Conservation (phyloP, 768 basidiomycete genomes). For the Kwoniella sp. region DNA sequence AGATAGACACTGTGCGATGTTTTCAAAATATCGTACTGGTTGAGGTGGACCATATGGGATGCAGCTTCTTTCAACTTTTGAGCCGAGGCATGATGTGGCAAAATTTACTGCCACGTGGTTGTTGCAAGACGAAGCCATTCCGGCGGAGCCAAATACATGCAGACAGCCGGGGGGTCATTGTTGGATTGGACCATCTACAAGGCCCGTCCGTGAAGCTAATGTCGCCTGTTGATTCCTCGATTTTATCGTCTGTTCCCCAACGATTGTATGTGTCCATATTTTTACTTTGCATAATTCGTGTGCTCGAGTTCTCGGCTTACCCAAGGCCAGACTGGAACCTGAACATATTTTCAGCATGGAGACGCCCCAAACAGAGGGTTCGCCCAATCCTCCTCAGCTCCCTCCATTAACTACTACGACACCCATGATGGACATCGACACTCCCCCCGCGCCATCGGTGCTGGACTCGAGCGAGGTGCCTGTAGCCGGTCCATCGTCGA, state of each 20-base stretch:
- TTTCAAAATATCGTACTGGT: slow-evolving; percentile 2
- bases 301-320: too few species aligned
- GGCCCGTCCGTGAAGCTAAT: too few species aligned
- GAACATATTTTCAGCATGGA: slow-evolving; percentile 10
- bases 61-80: slow-evolving; percentile 9
- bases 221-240: too few species aligned
- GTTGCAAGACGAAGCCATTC: not conserved
- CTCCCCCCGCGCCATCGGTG: slow-evolving; percentile 8
- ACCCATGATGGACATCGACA: slow-evolving; percentile 10
- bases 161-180: too few species aligned
- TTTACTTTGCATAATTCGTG: too few species aligned
- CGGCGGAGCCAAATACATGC: not conserved
- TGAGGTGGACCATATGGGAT: not conserved
- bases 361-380: slow-evolving; percentile 22
- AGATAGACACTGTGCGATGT: not conserved
- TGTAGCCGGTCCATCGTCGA: slow-evolving; percentile 32
- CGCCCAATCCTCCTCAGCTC: slow-evolving; percentile 10
- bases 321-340: too few species aligned
- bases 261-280: too few species aligned
- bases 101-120: slow-evolving; percentile 2
- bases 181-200: too few species aligned
- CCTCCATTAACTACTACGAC: not conserved
- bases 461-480: slow-evolving; percentile 11
- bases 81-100: not conserved
- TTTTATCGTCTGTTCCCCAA: too few species aligned